These are phyloP conservation scores for Glycine tomentella DNA, from an alignment of 306 rosid genomes.

Conservation along the genomic window DNA sequence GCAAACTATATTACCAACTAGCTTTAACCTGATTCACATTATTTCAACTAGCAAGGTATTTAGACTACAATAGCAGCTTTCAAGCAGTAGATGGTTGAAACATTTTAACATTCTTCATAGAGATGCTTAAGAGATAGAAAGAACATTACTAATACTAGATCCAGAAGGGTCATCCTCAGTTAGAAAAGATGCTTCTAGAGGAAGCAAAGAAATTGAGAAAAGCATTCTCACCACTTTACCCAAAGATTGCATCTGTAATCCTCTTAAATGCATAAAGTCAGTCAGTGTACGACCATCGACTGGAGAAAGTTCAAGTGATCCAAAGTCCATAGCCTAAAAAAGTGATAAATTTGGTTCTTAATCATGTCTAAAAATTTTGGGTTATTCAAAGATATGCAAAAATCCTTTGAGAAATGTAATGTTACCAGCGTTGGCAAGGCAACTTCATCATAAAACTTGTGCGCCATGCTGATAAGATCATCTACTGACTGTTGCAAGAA, in stretches of 20 bases:
- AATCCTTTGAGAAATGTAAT: constrained; percentile 21
- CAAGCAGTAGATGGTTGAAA: neutral
- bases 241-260: constrained; percentile 80
- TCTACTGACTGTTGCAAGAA: constrained; percentile 71
- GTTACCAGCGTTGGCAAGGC: constrained; percentile 98
- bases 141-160: neutral
- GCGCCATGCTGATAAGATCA: constrained; percentile 77
- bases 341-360: constrained; percentile 44
- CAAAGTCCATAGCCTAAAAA: constrained; percentile 86
- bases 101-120: constrained; percentile 6
- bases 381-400: constrained; percentile 16
- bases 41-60: constrained; percentile 5
- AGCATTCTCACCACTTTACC: constrained; percentile 86
- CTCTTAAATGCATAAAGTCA: constrained; percentile 98
- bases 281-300: constrained; percentile 98
- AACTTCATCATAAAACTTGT: constrained; percentile 80
- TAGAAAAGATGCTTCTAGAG: constrained; percentile 24
- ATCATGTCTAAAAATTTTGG: constrained; percentile 32
- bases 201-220: constrained; percentile 20
- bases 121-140: constrained; percentile 25
- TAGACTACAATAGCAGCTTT: constrained; percentile 12
- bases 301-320: constrained; percentile 97
- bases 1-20: constrained; percentile 15
- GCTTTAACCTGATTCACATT: constrained; percentile 68
- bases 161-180: neutral